phyloP scores from a whole-genome alignment of 345 rosid species.

The Clausena lansium region DNA sequence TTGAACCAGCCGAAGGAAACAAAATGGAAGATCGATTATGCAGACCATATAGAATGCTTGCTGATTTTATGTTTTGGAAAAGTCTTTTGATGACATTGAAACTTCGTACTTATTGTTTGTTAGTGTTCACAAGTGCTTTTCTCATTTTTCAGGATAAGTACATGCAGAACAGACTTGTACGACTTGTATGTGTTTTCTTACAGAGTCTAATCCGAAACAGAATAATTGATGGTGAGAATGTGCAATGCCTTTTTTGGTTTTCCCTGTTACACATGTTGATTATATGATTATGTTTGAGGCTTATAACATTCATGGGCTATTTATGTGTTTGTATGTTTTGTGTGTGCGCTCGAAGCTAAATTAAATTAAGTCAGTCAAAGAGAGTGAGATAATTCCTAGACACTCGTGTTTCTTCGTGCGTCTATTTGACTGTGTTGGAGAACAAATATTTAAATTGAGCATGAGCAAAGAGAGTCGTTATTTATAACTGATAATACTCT shows the following conservation, averaged over 20 bases:
- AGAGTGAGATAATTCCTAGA: not conserved
- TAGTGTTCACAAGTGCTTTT: conserved; percentile 3
- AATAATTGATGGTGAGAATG: conserved; percentile 69
- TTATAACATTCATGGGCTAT: not conserved
- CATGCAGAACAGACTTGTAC: conserved; percentile 98
- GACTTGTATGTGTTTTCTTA: conserved; percentile 97
- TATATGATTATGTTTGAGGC: not conserved
- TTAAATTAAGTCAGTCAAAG: not conserved
- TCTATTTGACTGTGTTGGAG: not conserved
- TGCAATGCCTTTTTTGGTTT: not conserved
- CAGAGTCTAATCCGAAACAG: conserved; percentile 91
- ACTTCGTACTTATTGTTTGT: not conserved
- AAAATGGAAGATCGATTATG: not conserved
- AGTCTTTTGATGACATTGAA: not conserved
- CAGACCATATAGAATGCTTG: not conserved
- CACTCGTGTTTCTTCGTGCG: not conserved
- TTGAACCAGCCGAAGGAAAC: not conserved
- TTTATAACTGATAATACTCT: not conserved
- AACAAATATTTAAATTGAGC: not conserved
- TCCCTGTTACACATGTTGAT: not conserved
- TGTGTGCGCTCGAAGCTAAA: not conserved
- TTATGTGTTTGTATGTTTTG: not conserved
- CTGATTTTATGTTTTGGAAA: not conserved
- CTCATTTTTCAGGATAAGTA: conserved; percentile 79
- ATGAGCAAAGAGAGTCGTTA: not conserved